A percentile compares a stretch with the other conserved stretches of the same genome.
These are phyloP conservation scores for Arachnopeziza araneosa DNA, from an alignment of 2,329 filamentous ascomycete genomes.

Conservation along the genomic window DNA sequence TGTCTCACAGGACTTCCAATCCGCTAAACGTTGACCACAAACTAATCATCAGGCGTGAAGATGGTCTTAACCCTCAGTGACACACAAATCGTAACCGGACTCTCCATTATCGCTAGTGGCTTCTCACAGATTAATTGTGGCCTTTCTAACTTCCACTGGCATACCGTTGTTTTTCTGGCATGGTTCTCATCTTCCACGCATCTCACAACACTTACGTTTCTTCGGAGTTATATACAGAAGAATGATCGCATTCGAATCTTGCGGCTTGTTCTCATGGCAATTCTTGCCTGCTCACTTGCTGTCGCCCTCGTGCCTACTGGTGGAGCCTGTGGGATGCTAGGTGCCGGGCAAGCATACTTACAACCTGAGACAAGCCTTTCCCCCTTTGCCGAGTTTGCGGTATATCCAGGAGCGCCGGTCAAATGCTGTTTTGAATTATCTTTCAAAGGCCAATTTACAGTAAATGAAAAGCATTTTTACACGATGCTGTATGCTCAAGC, in stretches of 20 bases:
- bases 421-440: too few species aligned
- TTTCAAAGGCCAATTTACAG: too few species aligned
- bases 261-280: not conserved
- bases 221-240: not conserved
- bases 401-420: too few species aligned
- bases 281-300: not conserved
- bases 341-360: too few species aligned
- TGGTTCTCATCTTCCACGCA: not conserved
- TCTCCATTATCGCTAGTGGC: not conserved
- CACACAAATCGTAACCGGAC: not conserved
- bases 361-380: too few species aligned
- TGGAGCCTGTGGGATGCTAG: not conserved
- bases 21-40: too few species aligned
- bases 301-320: not conserved
- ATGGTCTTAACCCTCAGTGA: not conserved
- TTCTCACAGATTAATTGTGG: not conserved
- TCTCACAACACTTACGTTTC: not conserved
- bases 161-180: not conserved
- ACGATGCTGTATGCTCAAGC: too few species aligned
- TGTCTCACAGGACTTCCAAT: too few species aligned
- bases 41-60: too few species aligned
- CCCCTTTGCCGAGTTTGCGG: too few species aligned
- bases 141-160: not conserved
- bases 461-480: too few species aligned
- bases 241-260: not conserved